Conservation (phyloP, 257 asterid genomes). For the Gentiana straminea region DNA sequence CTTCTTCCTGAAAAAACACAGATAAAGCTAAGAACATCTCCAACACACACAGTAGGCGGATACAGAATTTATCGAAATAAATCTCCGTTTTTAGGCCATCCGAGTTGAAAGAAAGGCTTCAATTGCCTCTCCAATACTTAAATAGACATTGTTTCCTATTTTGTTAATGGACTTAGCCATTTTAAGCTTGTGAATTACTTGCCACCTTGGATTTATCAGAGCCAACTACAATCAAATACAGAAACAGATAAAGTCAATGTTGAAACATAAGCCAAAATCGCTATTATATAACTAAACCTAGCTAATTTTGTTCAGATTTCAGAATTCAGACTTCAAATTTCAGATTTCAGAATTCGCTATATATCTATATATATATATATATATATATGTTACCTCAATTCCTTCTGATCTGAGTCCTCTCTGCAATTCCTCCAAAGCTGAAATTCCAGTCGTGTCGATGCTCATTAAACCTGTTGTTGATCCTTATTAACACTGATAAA, state of each 20-base stretch:
- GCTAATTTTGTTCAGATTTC: no score
- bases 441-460: slow-evolving; percentile 25
- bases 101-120: slow-evolving; percentile 17
- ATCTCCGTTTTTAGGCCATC: slow-evolving; percentile 6
- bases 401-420: slow-evolving; percentile 15
- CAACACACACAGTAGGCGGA: no score
- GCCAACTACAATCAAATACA: slow-evolving; percentile 20
- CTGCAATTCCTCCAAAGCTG: slow-evolving; percentile 21
- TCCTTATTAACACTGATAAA: not conserved
- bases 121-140: slow-evolving; percentile 29
- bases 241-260: not conserved
- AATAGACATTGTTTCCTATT: slow-evolving; percentile 20
- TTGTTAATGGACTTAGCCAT: slow-evolving; percentile 18
- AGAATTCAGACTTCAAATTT: no score
- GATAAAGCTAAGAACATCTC: no score
- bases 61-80: no score
- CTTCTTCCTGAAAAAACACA: no score
- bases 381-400: slow-evolving; percentile 15
- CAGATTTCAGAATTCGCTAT: no score
- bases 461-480: slow-evolving; percentile 18
- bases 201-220: slow-evolving; percentile 29
- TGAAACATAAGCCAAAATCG: not conserved
- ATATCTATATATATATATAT: no score
- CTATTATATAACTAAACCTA: not conserved
- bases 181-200: slow-evolving; percentile 28